phyloP scores from a whole-genome alignment of 1,284 basidiomycete genomes.

The Marasmius fiardii region DNA sequence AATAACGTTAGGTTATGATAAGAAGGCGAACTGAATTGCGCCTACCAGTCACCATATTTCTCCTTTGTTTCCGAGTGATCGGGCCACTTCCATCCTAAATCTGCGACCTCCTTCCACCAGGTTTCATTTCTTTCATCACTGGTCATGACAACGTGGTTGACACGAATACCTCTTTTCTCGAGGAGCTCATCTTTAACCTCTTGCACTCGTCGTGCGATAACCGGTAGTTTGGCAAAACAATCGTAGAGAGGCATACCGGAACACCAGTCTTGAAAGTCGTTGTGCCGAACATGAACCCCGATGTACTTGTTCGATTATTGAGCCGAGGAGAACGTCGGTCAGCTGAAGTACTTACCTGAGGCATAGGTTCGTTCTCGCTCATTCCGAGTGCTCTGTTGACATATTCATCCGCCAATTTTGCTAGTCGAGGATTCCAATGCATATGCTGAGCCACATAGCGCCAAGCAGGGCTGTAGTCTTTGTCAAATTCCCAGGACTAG shows the following conservation, averaged over 20 bases:
- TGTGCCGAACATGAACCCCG: slow-evolving; percentile 59
- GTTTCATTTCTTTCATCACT: slow-evolving; percentile 63
- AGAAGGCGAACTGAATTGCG: slow-evolving; percentile 4
- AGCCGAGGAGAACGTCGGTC: too few relatives aligned
- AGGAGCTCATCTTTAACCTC: slow-evolving; percentile 58
- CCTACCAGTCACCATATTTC: slow-evolving; percentile 57
- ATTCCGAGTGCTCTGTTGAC: slow-evolving; percentile 38
- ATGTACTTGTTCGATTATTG: slow-evolving; percentile 43
- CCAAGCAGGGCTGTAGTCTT: slow-evolving; percentile 49
- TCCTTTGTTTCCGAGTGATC: slow-evolving; percentile 57
- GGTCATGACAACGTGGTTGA: slow-evolving; percentile 64
- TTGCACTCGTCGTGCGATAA: slow-evolving; percentile 54
- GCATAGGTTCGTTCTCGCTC: slow-evolving; percentile 31
- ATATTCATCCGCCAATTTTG: slow-evolving; percentile 35
- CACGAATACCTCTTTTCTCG: slow-evolving; percentile 44
- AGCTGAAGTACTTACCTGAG: slow-evolving; percentile 31
- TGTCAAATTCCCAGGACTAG: slow-evolving; percentile 40
- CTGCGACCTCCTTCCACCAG: slow-evolving; percentile 64
- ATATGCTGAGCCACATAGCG: slow-evolving; percentile 42
- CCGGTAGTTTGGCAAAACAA: slow-evolving; percentile 60
- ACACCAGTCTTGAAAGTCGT: slow-evolving; percentile 58
- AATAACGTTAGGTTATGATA: not conserved
- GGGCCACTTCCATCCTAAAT: slow-evolving; percentile 56
- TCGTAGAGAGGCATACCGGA: slow-evolving; percentile 38
- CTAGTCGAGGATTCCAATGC: slow-evolving; percentile 38